These are phyloP conservation scores for Auriculariales sp. DNA, from an alignment of 768 basidiomycete genomes.

Conservation along the genomic window DNA sequence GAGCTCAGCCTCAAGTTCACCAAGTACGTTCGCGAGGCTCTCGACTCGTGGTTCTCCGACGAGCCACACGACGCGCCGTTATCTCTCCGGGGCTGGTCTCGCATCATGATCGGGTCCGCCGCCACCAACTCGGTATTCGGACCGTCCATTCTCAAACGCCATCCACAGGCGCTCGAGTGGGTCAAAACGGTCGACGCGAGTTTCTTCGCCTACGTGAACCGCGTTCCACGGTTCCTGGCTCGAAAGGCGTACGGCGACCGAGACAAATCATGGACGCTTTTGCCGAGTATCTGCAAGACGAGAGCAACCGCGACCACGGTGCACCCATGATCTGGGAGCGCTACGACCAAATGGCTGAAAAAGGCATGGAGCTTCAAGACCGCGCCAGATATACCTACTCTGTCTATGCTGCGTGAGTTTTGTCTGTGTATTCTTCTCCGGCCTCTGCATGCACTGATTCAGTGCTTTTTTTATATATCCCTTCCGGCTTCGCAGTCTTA, in stretches of 20 bases:
- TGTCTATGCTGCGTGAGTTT: neutral
- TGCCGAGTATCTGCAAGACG: neutral
- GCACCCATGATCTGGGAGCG: constrained; percentile 1
- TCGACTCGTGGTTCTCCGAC: neutral
- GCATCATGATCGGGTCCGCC: neutral
- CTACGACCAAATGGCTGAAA: neutral
- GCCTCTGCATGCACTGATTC: too few relatives aligned
- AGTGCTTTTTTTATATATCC: neutral
- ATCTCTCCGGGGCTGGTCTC: neutral
- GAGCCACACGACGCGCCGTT: neutral
- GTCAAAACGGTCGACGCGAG: neutral
- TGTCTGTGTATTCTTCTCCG: too few relatives aligned
- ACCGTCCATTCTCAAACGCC: neutral
- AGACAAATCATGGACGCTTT: neutral
- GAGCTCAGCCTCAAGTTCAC: neutral
- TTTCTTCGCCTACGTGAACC: neutral
- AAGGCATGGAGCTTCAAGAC: neutral
- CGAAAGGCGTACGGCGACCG: neutral
- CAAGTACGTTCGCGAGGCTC: neutral
- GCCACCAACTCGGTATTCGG: neutral
- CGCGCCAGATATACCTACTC: neutral
- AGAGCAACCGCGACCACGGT: neutral
- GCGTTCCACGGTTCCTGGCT: neutral
- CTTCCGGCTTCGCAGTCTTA: neutral
- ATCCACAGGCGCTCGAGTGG: neutral